Evolutionary conservation across 495 filamentous ascomycete genomes (phyloP), one percentile per base, ranked within the genome.

Genomic region (Pyronema omphalodes): DNA sequence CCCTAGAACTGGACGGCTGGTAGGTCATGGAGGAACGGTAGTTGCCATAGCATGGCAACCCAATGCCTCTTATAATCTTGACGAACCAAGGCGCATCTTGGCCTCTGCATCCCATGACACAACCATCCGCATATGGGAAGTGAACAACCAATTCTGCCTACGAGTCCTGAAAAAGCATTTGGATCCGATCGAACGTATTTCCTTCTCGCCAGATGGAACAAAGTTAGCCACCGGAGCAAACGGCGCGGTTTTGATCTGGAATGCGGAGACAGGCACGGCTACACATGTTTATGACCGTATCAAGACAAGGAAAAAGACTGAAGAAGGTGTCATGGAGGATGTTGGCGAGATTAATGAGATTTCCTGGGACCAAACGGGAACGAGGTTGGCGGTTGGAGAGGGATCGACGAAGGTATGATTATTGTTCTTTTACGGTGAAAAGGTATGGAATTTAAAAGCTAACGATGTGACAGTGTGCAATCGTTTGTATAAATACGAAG

Each of bases 241-340:
- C 19, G 57, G 60, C 29, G 51, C 41, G 9, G 60, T 64, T 15
- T 45, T 60, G 17, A 58, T 64, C 9, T 64, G 61, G 61, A 46
- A 44, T 9, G 45, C 56, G 0, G 60, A 64, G 35, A 60, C 43
- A 19, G 61, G 61, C 5, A 45, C 57, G 7, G 44, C 57, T 36
- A 64, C 61, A 19, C 61, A 64, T 40, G 55, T 64, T n/a, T 63
- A 64, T 41, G 60, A 64, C 34, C 57, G 60, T 9, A 50, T 56
- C 44, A 64, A 56, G 39, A 52, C 47, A 9, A 51, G 56, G 19
- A 61, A 52, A 52, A 63, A 64, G 43, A 64, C 60, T 8, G 61
- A 57, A 8, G 37, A 44, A 11, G 46, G 40, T 9, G 2, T 47
- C 5, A 18, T 51, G 18, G 50, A 47, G 14, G 54, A 57, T 19